Base-by-base conservation (phyloP, 495 filamentous ascomycete species). In the Coniosporium apollinis region DNA sequence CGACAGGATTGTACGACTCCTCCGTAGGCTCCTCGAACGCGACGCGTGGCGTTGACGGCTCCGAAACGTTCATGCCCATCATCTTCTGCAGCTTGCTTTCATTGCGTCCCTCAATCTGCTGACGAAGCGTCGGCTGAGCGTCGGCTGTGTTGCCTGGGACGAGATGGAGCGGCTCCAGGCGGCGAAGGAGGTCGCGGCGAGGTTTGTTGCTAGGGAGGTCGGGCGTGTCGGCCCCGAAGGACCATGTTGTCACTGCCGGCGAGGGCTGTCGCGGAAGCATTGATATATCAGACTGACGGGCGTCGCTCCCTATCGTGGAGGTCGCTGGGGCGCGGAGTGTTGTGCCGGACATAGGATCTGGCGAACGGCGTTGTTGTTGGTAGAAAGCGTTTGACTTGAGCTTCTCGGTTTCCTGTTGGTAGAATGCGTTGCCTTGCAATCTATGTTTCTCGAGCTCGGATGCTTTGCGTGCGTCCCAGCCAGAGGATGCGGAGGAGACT, bases 21-120 rank as follows among this genome's bases (percentile, higher is more conserved):
- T n/a, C 9, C 30, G 30, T 32, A 8, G 17, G 9, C 10, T 8
- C 15, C 17, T 32, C 9, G n/a, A 19, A 32, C 1, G 30, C 41
- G 11, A 26, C 19, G 8, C 20, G 9, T 19, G 34, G 36, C 4
- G 43, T 31, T 4, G 42, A 38, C 1, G 51, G 45, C 3, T 39
- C 36, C 20, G 20, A 25, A 4, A 38, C 48, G 17, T 28, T 34
- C 30, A 29, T 44, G 19, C 45, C 45, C 32, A 49, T 47, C 29
- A 46, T 37, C 30, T 49, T 49, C 17, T 47, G 43, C 17, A 44
- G 19, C 21, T 41, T 38, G 38, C 46, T 37, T 41, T 55, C 51
- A 4, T 17, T 28, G 5, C 35, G 39, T n/a, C 37, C 36, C 38
- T 57, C 54, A 30, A 54, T 46, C 16, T 17, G 28, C n/a, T 26